These are phyloP conservation scores for Gymnopilus dilepis DNA, from an alignment of 768 basidiomycete genomes.

Conservation along the genomic window DNA sequence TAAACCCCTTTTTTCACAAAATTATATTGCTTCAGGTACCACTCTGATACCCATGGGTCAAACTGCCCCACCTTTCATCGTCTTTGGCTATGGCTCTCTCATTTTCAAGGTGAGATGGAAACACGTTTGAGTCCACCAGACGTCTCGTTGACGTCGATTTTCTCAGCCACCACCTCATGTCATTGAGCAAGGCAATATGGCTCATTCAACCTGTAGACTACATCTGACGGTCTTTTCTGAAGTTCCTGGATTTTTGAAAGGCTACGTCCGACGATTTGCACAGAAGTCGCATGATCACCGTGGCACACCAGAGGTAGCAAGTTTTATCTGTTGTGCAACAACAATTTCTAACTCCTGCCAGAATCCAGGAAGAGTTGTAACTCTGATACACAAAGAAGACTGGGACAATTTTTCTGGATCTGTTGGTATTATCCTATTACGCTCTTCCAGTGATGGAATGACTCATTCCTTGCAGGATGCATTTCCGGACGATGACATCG, in stretches of 20 bases:
- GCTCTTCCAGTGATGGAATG: not conserved
- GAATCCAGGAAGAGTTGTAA: slow-evolving; percentile 90
- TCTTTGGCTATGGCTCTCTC: slow-evolving; percentile 93
- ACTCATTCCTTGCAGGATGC: slow-evolving; percentile 50
- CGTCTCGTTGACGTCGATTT: not conserved
- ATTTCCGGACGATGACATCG: slow-evolving; percentile 74
- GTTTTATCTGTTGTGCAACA: not conserved
- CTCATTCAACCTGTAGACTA: not conserved
- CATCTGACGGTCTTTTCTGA: not conserved
- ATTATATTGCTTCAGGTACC: not conserved
- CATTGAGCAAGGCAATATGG: slow-evolving; percentile 58
- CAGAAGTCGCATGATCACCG: slow-evolving; percentile 93
- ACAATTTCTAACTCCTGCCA: slow-evolving; percentile 29
- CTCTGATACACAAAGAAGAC: slow-evolving; percentile 84
- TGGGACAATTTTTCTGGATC: slow-evolving; percentile 80
- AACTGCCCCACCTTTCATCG: slow-evolving; percentile 53
- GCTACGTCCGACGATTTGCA: slow-evolving; percentile 88
- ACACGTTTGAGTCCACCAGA: not conserved
- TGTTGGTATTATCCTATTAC: slow-evolving; percentile 27
- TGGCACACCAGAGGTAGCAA: slow-evolving; percentile 77
- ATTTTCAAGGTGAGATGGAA: slow-evolving; percentile 79
- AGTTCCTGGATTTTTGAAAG: slow-evolving; percentile 88
- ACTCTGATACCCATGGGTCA: not conserved
- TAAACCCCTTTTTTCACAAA: not conserved
- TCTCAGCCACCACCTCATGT: slow-evolving; percentile 83